A percentile compares a stretch with the other conserved stretches of the same genome.
These are phyloP conservation scores for Cyamopsis tetragonoloba DNA, from an alignment of 306 rosid species.

Conservation along the genomic window DNA sequence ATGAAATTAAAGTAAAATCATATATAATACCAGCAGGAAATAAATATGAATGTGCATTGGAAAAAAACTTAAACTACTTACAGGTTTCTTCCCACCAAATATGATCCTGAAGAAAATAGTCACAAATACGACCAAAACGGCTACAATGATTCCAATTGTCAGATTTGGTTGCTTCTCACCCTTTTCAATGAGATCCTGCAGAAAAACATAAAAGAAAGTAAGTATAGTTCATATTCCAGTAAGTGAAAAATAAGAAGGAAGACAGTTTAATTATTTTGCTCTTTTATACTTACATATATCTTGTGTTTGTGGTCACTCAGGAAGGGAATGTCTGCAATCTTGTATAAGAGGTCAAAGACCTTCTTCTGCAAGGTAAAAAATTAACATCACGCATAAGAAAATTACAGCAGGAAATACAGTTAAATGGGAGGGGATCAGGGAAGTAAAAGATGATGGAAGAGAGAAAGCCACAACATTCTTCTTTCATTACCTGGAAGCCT, in stretches of 20 bases:
- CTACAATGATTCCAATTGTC: slow-evolving; percentile 62
- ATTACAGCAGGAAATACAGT: neutral
- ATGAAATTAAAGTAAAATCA: neutral
- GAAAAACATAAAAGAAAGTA: neutral
- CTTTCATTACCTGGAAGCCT: slow-evolving; percentile 51
- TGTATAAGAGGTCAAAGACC: slow-evolving; percentile 78
- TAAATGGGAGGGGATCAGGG: neutral
- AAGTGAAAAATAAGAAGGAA: neutral
- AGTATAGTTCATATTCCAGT: slow-evolving; percentile 1
- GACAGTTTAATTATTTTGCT: neutral
- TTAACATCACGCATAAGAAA: slow-evolving; percentile 2
- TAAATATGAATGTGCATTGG: neutral
- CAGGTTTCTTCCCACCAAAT: slow-evolving; percentile 78
- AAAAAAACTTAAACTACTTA: slow-evolving; percentile 29
- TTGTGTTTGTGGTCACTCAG: slow-evolving; percentile 51
- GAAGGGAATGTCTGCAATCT: slow-evolving; percentile 78
- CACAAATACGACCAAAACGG: slow-evolving; percentile 50
- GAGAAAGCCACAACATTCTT: neutral
- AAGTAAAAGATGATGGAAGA: neutral
- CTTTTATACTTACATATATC: slow-evolving; percentile 54
- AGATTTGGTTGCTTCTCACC: slow-evolving; percentile 81
- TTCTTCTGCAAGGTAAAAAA: slow-evolving; percentile 66
- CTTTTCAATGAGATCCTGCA: slow-evolving; percentile 87
- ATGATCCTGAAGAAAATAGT: slow-evolving; percentile 53
- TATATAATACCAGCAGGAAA: neutral